Evolutionary conservation across 176 grass and related monocot species (phyloP), one percentile per base, ranked within the genome.

Genomic region (Poa annua): DNA sequence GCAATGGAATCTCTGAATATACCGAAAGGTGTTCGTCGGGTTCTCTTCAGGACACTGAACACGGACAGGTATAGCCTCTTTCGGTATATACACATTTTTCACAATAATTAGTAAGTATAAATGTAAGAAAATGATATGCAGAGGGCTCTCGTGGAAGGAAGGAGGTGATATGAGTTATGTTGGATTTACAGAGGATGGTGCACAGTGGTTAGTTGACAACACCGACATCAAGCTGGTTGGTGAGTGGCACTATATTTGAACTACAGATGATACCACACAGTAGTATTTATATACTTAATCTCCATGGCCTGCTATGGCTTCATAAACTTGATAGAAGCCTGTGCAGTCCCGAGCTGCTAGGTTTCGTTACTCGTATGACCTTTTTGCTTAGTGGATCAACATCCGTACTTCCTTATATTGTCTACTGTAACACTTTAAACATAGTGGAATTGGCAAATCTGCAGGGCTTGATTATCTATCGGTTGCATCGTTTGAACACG

Each of bases 181-280:
- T 73, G 92, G 92, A 44, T 98, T 93, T 63, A 93, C 84, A 35
- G 92, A 88, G 72, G 90, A 98, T 88, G 96, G 90, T 45, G 88
- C 92, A 2, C 88, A 83, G 45, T 98, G 92, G 96, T 87, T 93
- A 33, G 71, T 74, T 5, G 92, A 97, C 81, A 94, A 94, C 81
- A 97, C 95, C 20, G 95, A 97, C 33, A 92, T 97, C 57, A 94
- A 97, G 79, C 84, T 97, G 70, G 36, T 94, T 33, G 94, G 94
- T 97, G 77, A 81, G 94, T 84, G 24, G 25, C 16, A 2, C 4
- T 12, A 32, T 79, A 19, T 32, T 64, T 0, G 42, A 44, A 50
- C 25, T 47, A 65, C 71, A 4, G 67, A 19, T 16, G 16, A 36
- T 47, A 47, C 45, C 16, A 36, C 3, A 8, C 41, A 3, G 1